Evolutionary conservation across 31 red algal genomes (phyloP).

Genomic region (Porphyra umbilicalis): DNA sequence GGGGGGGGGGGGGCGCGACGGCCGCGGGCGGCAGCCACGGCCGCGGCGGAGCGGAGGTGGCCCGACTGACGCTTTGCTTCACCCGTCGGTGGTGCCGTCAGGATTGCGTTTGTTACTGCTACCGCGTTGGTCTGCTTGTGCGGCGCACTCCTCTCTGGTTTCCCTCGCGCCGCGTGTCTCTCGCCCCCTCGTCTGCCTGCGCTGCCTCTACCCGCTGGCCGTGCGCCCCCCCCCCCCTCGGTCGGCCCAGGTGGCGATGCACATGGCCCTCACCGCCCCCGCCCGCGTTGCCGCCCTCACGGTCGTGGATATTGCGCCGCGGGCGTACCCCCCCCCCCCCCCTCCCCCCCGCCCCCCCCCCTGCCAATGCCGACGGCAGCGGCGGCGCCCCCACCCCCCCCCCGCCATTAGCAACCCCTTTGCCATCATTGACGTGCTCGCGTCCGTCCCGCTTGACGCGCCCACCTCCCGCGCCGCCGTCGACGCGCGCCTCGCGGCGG

Average conservation of each 20-base stretch:
- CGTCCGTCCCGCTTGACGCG: background rate
- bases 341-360: slow-evolving; percentile 12
- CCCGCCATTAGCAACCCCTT: background rate
- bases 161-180: no score
- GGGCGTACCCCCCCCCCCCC: slow-evolving; percentile 26
- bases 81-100: no score
- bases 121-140: no score
- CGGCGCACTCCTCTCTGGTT: no score
- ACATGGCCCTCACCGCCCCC: slow-evolving; percentile 59
- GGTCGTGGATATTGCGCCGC: slow-evolving; percentile 89
- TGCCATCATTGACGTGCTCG: background rate
- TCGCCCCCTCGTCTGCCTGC: no score
- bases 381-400: slow-evolving; percentile 8
- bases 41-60: background rate
- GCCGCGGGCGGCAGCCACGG: background rate
- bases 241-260: slow-evolving; percentile 30
- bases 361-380: no score
- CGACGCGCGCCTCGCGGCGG: slow-evolving; percentile 29
- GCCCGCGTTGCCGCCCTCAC: slow-evolving; percentile 56
- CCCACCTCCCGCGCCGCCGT: slow-evolving; percentile 24
- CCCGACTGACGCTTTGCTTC: no score
- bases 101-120: no score
- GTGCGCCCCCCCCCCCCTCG: background rate
- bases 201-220: background rate
- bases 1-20: background rate